These are phyloP conservation scores for Cicer cuneatum DNA, from an alignment of 306 rosid species.

Conservation along the genomic window DNA sequence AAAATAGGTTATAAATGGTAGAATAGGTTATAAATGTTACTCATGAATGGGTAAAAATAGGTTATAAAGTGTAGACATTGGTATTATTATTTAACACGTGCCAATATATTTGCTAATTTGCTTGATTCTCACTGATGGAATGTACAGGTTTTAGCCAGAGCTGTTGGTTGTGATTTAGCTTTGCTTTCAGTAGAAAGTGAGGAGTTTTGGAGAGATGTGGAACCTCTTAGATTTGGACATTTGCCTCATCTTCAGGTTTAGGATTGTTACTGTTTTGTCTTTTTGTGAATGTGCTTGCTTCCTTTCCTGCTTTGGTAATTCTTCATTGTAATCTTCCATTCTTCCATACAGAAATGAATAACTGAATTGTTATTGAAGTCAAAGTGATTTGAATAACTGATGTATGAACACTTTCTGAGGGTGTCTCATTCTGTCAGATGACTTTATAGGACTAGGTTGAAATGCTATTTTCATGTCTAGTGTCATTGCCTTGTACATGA, in stretches of 20 bases:
- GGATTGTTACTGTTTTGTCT: conserved; percentile 21
- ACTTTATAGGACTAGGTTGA: conserved; percentile 27
- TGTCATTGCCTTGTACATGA: conserved; percentile 13
- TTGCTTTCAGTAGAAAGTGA: conserved; percentile 92
- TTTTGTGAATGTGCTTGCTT: conserved; percentile 35
- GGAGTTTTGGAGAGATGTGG: conserved; percentile 90
- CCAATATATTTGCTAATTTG: conserved; percentile 41
- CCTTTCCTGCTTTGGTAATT: conserved; percentile 27
- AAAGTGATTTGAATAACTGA: conserved; percentile 22
- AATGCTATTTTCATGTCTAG: conserved; percentile 35
- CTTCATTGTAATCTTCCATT: conserved; percentile 5
- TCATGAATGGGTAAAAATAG: conserved; percentile 24
- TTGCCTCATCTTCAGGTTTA: conserved; percentile 97
- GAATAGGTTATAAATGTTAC: neutral
- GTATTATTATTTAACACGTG: conserved; percentile 24
- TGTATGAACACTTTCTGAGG: conserved; percentile 10
- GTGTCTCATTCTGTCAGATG: conserved; percentile 2
- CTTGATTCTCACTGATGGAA: conserved; percentile 51
- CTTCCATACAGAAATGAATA: conserved; percentile 5
- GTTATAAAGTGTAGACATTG: conserved; percentile 19
- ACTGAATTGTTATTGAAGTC: conserved; percentile 37
- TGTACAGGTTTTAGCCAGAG: conserved; percentile 93
- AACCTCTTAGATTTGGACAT: conserved; percentile 80
- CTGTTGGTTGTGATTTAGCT: conserved; percentile 94
- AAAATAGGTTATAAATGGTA: conserved; percentile 30